Conservation (phyloP, 768 basidiomycete species). For the Lactifluus piperatus region DNA sequence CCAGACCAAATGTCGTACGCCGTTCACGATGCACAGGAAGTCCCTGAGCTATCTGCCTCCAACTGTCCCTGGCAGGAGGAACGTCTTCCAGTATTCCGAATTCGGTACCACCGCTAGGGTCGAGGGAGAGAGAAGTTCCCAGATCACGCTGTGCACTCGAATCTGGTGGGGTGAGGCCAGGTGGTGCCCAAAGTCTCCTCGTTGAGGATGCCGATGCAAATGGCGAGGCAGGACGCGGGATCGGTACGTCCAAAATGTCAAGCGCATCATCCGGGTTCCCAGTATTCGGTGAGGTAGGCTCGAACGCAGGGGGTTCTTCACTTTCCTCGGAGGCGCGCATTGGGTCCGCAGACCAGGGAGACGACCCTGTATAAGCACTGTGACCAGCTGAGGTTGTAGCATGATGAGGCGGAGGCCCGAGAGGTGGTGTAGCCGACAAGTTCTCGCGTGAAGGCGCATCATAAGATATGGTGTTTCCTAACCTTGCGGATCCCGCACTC, state of each 20-base stretch:
- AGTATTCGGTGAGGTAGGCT: background rate
- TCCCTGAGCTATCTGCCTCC: slow-evolving; percentile 46
- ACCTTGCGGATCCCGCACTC: slow-evolving; percentile 33
- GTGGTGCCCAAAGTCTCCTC: slow-evolving; percentile 24
- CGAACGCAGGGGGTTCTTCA: slow-evolving; percentile 5
- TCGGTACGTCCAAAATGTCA: slow-evolving; percentile 49
- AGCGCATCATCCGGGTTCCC: slow-evolving; percentile 22
- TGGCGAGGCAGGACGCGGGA: slow-evolving; percentile 46
- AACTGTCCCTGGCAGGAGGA: slow-evolving; percentile 57
- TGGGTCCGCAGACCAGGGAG: slow-evolving; percentile 15
- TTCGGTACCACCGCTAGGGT: slow-evolving; percentile 27
- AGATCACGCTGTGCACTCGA: slow-evolving; percentile 31
- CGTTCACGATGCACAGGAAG: slow-evolving; percentile 27
- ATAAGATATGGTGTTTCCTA: slow-evolving; percentile 51
- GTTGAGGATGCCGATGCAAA: slow-evolving; percentile 37
- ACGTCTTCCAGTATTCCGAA: slow-evolving; percentile 62
- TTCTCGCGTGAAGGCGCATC: slow-evolving; percentile 45
- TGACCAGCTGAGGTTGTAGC: slow-evolving; percentile 1
- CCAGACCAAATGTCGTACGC: slow-evolving; percentile 55
- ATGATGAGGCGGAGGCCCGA: slow-evolving; percentile 30
- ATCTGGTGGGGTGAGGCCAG: slow-evolving; percentile 31
- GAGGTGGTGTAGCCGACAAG: slow-evolving; percentile 37
- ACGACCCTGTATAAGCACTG: background rate
- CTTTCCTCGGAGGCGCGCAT: background rate
- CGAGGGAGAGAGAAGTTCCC: slow-evolving; percentile 9